phyloP scores from a whole-genome alignment of 257 asterid species.

The Petrea volubilis region DNA sequence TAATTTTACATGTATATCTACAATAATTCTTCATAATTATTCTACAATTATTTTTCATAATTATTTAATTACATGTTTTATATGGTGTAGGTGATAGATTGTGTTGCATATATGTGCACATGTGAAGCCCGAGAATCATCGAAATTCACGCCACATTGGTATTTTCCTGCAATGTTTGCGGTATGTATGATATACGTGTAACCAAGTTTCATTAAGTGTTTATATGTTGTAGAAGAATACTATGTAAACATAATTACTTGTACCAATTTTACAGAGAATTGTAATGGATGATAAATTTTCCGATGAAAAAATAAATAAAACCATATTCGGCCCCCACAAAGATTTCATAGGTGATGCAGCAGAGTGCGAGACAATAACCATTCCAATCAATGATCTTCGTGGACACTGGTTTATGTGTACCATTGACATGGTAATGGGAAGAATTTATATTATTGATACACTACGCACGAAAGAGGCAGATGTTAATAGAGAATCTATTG shows the following conservation, averaged over 20 bases:
- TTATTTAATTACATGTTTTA: too few relatives aligned
- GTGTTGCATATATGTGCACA: too few relatives aligned
- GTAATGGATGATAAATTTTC: background rate
- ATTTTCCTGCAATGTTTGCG: background rate
- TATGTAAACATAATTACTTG: background rate
- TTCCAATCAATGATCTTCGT: background rate
- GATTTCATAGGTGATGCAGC: background rate
- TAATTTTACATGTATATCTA: background rate
- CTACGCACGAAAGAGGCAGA: background rate
- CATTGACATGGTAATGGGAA: background rate
- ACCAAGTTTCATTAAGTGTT: background rate
- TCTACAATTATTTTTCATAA: too few relatives aligned
- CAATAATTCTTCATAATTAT: too few relatives aligned
- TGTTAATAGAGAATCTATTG: background rate
- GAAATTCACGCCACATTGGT: background rate
- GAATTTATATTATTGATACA: background rate
- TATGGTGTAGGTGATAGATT: too few relatives aligned
- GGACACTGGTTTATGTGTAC: background rate
- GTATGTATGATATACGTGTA: background rate
- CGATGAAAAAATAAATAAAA: background rate
- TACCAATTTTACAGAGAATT: background rate
- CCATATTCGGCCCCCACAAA: background rate
- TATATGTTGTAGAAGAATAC: background rate
- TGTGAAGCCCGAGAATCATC: background rate
- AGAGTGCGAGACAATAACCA: background rate